Evolutionary conservation across 129 eudicot species (phyloP), one percentile per base, ranked within the genome.

Genomic region (Silybum marianum): DNA sequence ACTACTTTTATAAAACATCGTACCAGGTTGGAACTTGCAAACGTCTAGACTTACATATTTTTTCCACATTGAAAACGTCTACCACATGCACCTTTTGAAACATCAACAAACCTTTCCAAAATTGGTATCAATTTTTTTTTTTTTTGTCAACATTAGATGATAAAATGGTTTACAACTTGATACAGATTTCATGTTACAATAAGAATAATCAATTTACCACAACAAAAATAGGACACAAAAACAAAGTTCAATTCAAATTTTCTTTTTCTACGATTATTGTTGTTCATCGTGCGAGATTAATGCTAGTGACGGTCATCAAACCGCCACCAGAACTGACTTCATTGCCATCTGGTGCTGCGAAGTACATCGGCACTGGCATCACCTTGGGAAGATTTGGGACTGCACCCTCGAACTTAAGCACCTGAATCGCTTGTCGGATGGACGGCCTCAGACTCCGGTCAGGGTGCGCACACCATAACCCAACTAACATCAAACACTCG

Each of bases 391-490:
- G 81, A 36, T 0, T 12, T 6, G 88, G 88, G 13, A 75, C 11
- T 21, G 63, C 67, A 7, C 78, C 85, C 48, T 85, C 88, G 34
- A 76, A 80, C 51, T 60, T 80, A 1, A 85, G 85, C 54, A 70
- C 71, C 11, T 34, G 78, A 63, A 85, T 80, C 26, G 82, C 88
- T 76, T 85, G 79, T 30, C 72, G 77, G 4, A 85, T 80, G 22
- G 88, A 80, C 2, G 88, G 85, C 67, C 85, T 44, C 11, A 75
- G 62, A 25, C 28, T 62, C 38, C 25, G 24, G 26, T 86, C 86
- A 2, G 84, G 89, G 66, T 86, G 86, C n/a, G 89, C 89, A 62
- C 89, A 86, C 86, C 86, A 86, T 10, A 87, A 83, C 46, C 90
- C 88, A 0, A 87, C 86, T 9, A 73, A 66, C 84, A 87, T 80